These are phyloP conservation scores for Bisporella sp. DNA, from an alignment of 2,329 filamentous ascomycete species.

Conservation along the genomic window DNA sequence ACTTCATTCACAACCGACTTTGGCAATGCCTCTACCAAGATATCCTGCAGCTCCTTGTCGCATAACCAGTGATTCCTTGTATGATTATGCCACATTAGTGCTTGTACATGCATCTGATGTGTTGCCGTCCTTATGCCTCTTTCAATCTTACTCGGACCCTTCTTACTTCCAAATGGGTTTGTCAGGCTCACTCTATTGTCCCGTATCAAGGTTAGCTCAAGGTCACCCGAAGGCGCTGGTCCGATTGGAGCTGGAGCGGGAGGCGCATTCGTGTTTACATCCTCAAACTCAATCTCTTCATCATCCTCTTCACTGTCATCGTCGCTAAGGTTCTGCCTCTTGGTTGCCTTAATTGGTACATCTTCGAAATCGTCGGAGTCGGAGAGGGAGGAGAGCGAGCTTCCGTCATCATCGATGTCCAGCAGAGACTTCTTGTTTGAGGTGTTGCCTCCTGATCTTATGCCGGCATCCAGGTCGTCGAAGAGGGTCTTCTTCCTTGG, in stretches of 20 bases:
- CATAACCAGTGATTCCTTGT: conserved; percentile 79
- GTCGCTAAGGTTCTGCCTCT: too few species aligned
- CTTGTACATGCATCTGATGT: conserved; percentile 84
- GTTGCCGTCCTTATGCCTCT: conserved; percentile 69
- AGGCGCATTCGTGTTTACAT: conserved; percentile 25
- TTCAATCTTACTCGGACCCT: conserved; percentile 80
- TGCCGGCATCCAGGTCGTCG: conserved; percentile 49
- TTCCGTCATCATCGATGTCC: conserved; percentile 34
- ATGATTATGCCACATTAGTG: conserved; percentile 83
- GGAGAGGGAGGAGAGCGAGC: conserved; percentile 22
- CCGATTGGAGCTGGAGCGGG: conserved; percentile 17
- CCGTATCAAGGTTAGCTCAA: conserved; percentile 64
- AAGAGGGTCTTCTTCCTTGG: conserved; percentile 51
- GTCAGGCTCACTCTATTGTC: conserved; percentile 53
- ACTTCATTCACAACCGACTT: conserved; percentile 56
- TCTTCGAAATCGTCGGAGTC: too few species aligned
- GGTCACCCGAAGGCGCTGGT: conserved; percentile 51
- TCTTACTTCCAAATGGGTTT: conserved; percentile 61
- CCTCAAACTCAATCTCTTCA: conserved; percentile 48
- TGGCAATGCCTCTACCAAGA: conserved; percentile 67
- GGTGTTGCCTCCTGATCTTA: conserved; percentile 28
- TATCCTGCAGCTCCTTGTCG: conserved; percentile 67
- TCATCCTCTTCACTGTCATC: neutral
- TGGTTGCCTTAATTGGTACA: too few species aligned
- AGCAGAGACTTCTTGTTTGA: conserved; percentile 37